Base-by-base conservation (phyloP, 345 rosid genomes). In the Carallia pectinifolia region DNA sequence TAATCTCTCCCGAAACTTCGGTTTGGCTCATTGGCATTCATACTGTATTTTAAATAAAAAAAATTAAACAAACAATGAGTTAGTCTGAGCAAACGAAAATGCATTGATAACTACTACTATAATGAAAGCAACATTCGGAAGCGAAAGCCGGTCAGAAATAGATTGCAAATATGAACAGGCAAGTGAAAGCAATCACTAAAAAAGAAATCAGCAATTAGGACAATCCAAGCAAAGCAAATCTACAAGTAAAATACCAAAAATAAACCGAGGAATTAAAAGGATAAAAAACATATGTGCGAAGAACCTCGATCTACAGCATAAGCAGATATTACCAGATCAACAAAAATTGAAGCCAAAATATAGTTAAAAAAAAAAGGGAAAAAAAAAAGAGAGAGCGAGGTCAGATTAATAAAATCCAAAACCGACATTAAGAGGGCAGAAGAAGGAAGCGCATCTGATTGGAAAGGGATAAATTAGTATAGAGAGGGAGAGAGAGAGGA, bases 371-470 rank as follows among this genome's bases (percentile, higher is more conserved):
- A 63, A 13, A 8, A 4, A 5, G 8, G 60, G 5, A 13, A 1
- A 15, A 19, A 8, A 34, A 65, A 17, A 50, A 6, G 54, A 18
- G 53, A 4, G 80, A 80, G 66, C 71, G 66, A 78, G 15, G 38
- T 60, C 69, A 56, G 82, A 80, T 69, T 74, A 69, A 78, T 18
- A n/a, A 53, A 55, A 55, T 47, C 16, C 4, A 64, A 60, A 27
- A 54, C 59, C 59, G 61, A 58, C 67, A 80, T 66, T 34, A 37
- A 12, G 19, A 53, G 65, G 62, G 52, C 10, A 69, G 69, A 56
- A 8, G 23, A 34, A 10, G 16, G 60, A 33, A 23, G 6, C 27
- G 33, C 10, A 55, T 55, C 60, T 10, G 60, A 55, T 27, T 55
- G 60, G 16, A 52, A 47, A 34, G 1, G 27, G 53, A 15, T 4